Evolutionary conservation across 495 filamentous ascomycete genomes (phyloP).

Genomic region (Neurospora tetraspora): DNA sequence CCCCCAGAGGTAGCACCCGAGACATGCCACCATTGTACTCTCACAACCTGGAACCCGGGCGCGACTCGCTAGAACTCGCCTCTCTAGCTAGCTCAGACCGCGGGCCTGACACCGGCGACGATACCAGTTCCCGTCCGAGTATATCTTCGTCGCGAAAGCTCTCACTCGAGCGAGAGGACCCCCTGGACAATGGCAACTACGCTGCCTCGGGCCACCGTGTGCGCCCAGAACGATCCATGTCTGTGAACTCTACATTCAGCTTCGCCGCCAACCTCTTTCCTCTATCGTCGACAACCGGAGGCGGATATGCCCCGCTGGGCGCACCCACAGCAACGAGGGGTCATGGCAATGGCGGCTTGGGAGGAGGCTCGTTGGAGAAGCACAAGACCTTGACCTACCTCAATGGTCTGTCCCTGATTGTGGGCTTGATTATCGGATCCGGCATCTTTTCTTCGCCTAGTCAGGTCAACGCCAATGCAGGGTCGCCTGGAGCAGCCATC

Average conservation of each 20-base stretch:
- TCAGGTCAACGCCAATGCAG: conserved; percentile 86
- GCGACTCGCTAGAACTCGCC: conserved; percentile 94
- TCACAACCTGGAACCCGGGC: conserved; percentile 40
- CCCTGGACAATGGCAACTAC: conserved; percentile 52
- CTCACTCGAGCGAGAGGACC: conserved; percentile 80
- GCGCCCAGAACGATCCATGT: conserved; percentile 63
- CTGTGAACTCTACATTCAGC: conserved; percentile 86
- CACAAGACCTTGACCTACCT: conserved; percentile 92
- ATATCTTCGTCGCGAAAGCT: conserved; percentile 84
- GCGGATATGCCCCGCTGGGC: conserved; percentile 69
- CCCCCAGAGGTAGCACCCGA: not conserved
- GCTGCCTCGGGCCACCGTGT: conserved; percentile 31
- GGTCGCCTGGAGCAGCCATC: conserved; percentile 82
- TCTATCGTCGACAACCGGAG: conserved; percentile 69
- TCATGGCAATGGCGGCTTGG: conserved; percentile 33
- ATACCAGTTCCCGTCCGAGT: conserved; percentile 61
- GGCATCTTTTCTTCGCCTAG: conserved; percentile 94
- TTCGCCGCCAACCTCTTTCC: conserved; percentile 87
- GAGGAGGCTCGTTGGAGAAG: conserved; percentile 65
- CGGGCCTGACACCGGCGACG: conserved; percentile 49
- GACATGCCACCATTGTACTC: conserved; percentile 37
- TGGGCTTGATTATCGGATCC: conserved; percentile 92
- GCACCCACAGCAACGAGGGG: conserved; percentile 46
- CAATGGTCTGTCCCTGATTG: conserved; percentile 82
- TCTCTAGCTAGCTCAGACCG: conserved; percentile 79